These are phyloP conservation scores for Polychytrium aggregatum DNA, from an alignment of 192 early-diverging fungal genomes.

Conservation along the genomic window DNA sequence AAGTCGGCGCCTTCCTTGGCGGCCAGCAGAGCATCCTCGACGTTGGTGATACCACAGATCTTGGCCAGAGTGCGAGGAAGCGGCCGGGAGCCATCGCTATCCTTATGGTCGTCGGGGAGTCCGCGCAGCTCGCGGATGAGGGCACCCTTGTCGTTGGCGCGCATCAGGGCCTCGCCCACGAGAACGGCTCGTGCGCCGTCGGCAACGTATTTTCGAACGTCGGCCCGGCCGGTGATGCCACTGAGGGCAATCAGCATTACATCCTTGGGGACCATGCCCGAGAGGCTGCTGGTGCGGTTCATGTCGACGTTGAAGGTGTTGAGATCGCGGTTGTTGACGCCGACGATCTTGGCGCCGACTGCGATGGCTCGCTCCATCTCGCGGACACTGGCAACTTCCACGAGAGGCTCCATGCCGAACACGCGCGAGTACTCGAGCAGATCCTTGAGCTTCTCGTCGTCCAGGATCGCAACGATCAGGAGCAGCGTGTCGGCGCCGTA, in stretches of 20 bases:
- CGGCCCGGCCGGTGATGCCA: slow-evolving; percentile 71
- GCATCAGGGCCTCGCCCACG: slow-evolving; percentile 95
- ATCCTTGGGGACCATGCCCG: slow-evolving; percentile 59
- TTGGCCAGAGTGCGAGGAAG: slow-evolving; percentile 46
- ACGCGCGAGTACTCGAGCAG: slow-evolving; percentile 63
- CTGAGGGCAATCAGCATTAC: slow-evolving; percentile 79
- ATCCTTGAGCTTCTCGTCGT: slow-evolving; percentile 42
- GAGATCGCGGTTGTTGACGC: slow-evolving; percentile 97
- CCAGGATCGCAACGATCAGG: slow-evolving; percentile 91
- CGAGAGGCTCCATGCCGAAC: slow-evolving; percentile 96
- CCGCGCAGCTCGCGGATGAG: slow-evolving; percentile 68
- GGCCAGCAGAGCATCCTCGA: slow-evolving; percentile 70
- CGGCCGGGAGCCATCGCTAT: too few species aligned
- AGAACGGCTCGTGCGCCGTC: slow-evolving; percentile 73
- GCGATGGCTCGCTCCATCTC: slow-evolving; percentile 84
- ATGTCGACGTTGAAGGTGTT: slow-evolving; percentile 95
- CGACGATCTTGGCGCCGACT: slow-evolving; percentile 77
- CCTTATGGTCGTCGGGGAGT: too few species aligned
- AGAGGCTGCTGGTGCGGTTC: slow-evolving; percentile 66
- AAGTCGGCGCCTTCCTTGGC: slow-evolving; percentile 73
- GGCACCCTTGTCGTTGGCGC: slow-evolving; percentile 52
- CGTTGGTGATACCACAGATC: slow-evolving; percentile 81
- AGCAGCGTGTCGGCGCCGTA: slow-evolving; percentile 91
- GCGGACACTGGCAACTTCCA: slow-evolving; percentile 84
- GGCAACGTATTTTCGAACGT: slow-evolving; percentile 69